Conservation (phyloP, 352 stramenopile genomes). For the Albugo candida region DNA sequence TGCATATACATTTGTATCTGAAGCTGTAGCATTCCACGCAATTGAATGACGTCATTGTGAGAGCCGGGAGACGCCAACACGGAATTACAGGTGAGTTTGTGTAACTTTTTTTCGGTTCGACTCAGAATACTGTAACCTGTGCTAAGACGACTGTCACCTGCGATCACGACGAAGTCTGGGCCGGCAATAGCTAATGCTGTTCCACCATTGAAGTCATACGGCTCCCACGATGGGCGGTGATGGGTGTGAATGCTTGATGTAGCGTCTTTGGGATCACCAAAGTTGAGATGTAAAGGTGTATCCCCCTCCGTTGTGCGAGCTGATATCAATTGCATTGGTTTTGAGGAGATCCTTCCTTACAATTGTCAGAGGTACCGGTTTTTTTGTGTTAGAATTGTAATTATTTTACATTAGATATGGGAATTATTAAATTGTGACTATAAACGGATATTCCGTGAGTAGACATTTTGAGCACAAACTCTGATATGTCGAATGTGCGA, state of each 20-base stretch:
- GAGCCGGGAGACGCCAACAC: slow-evolving; percentile 61
- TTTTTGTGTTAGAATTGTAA: too few species aligned
- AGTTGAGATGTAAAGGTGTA: too few species aligned
- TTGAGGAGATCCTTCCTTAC: too few species aligned
- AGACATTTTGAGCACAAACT: too few species aligned
- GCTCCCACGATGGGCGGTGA: slow-evolving; percentile 42
- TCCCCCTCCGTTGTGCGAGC: too few species aligned
- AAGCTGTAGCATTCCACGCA: slow-evolving; percentile 55
- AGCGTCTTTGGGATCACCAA: too few species aligned
- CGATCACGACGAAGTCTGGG: slow-evolving; percentile 91
- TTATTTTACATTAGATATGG: too few species aligned
- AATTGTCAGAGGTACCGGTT: too few species aligned
- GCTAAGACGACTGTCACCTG: slow-evolving; percentile 89
- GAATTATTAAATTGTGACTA: too few species aligned
- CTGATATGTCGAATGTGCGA: too few species aligned
- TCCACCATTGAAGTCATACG: slow-evolving; percentile 75
- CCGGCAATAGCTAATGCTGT: slow-evolving; percentile 86
- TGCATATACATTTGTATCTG: slow-evolving; percentile 82
- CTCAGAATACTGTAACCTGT: slow-evolving; percentile 95
- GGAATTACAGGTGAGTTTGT: slow-evolving; percentile 43
- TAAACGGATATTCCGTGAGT: too few species aligned
- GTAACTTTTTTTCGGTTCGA: slow-evolving; percentile 85
- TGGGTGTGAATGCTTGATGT: slow-evolving; percentile 8
- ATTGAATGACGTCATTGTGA: slow-evolving; percentile 75
- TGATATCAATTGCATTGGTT: too few species aligned